Percentiles rank a stretch among this genome's conserved stretches.
phyloP scores from a whole-genome alignment of 192 early-diverging fungal genomes.

The Gamsiella multidivaricata region DNA sequence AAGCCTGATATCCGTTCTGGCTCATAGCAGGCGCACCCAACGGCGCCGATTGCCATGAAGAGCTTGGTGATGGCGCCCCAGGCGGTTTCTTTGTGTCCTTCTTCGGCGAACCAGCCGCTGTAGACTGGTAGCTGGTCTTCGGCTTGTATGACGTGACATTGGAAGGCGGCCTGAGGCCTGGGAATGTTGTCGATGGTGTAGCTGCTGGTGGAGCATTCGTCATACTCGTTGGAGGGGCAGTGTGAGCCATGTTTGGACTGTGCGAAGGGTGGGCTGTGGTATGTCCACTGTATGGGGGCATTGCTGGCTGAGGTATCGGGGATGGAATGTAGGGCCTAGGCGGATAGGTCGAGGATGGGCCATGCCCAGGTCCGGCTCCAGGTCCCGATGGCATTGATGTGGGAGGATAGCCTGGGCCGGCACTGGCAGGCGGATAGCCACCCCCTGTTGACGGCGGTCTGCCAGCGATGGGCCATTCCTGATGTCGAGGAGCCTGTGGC shows the following conservation, averaged over 20 bases:
- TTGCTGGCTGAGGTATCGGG: not conserved
- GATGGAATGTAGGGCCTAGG: constrained; percentile 15
- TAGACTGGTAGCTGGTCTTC: constrained; percentile 42
- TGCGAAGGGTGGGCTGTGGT: constrained; percentile 9
- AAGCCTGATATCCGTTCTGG: constrained; percentile 19
- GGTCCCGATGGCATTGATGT: constrained; percentile 8
- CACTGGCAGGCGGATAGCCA: constrained; percentile 12
- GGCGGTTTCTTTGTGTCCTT: constrained; percentile 24
- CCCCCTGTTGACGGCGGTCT: constrained; percentile 10
- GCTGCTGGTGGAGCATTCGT: not conserved
- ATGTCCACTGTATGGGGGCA: not conserved
- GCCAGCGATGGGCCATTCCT: constrained; percentile 40
- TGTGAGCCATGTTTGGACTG: constrained; percentile 13
- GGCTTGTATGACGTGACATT: constrained; percentile 19
- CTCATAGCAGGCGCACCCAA: not conserved
- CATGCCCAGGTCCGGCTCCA: constrained; percentile 12
- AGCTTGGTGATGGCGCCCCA: constrained; percentile 8
- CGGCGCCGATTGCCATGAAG: constrained; percentile 25
- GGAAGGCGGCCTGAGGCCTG: not conserved
- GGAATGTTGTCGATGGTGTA: not conserved
- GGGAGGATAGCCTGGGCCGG: not conserved
- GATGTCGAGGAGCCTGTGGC: constrained; percentile 31
- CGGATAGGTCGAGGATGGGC: not conserved
- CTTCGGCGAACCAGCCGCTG: constrained; percentile 25
- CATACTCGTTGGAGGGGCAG: not conserved